Evolutionary conservation across 495 filamentous ascomycete species (phyloP).

Genomic region (Daldinia decipiens): DNA sequence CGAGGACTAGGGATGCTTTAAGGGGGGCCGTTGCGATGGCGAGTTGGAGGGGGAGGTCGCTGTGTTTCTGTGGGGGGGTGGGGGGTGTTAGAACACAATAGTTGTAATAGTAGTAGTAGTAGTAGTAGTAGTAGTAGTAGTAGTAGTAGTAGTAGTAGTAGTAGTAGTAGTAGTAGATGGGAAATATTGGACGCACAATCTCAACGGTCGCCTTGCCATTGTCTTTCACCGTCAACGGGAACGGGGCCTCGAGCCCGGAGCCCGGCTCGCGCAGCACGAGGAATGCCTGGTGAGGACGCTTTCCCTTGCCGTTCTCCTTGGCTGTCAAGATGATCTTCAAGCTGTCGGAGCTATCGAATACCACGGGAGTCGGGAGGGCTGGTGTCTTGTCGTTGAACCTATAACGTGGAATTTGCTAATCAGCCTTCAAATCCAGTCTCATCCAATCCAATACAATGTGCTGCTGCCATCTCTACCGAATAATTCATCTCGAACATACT

Average conservation of each 20-base stretch:
- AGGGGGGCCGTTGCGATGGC: conserved; percentile 72
- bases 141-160: too few species aligned
- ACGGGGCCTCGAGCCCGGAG: conserved; percentile 87
- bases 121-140: too few species aligned
- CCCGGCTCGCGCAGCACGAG: conserved; percentile 78
- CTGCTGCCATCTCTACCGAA: too few species aligned
- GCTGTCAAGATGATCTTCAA: conserved; percentile 85
- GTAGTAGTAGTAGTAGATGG: too few species aligned
- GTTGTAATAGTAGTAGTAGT: conserved; percentile 6
- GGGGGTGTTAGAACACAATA: too few species aligned
- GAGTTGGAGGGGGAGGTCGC: conserved; percentile 88
- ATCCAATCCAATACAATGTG: too few species aligned
- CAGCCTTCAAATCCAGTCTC: too few species aligned
- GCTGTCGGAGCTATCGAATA: conserved; percentile 73
- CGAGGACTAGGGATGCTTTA: conserved; percentile 81
- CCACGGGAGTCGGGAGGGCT: conserved; percentile 67
- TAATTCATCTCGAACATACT: conserved; percentile 10
- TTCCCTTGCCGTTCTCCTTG: conserved; percentile 78
- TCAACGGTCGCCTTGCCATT: conserved; percentile 85
- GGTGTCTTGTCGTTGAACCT: conserved; percentile 73
- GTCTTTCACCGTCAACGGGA: conserved; percentile 84
- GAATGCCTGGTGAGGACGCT: conserved; percentile 93
- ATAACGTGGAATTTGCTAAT: background rate
- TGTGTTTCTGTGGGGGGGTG: conserved; percentile 70
- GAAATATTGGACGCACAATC: conserved; percentile 66